A percentile compares a stretch with the other conserved stretches of the same genome.
Evolutionary conservation across 164 flowering plant genomes (phyloP).

Genomic region (Umbilicus rupestris): DNA sequence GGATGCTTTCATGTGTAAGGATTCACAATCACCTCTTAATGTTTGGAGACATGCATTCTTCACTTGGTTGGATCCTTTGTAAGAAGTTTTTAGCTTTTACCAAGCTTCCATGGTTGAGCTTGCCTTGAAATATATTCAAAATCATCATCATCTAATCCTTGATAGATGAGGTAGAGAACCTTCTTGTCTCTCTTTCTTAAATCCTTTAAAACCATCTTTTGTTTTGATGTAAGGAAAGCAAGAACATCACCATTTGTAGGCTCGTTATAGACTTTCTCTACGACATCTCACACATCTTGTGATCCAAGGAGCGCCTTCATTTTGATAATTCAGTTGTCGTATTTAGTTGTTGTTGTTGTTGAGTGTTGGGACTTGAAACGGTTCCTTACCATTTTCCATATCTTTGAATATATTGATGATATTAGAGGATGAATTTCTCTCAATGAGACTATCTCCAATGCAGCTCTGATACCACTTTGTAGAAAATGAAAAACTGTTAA

Average conservation of each 20-base stretch:
- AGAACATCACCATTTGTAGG: not conserved
- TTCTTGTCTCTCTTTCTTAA: not conserved
- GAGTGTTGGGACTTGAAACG: not conserved
- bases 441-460: not conserved
- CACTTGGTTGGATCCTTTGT: too few species aligned
- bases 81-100: too few species aligned
- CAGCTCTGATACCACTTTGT: conserved; percentile 1
- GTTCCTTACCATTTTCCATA: not conserved
- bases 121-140: not conserved
- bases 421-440: too few species aligned
- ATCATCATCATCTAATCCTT: not conserved
- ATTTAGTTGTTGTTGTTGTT: conserved; percentile 2
- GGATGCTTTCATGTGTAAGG: too few species aligned
- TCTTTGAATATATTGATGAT: not conserved
- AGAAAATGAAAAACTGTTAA: not conserved
- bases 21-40: too few species aligned
- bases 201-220: not conserved
- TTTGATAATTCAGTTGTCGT: not conserved
- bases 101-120: too few species aligned
- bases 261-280: not conserved
- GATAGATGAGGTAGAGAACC: conserved; percentile 4
- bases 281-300: not conserved
- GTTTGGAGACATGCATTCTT: too few species aligned
- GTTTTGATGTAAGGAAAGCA: not conserved
- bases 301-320: not conserved